Conservation (phyloP, 768 basidiomycete genomes). For the Candolleomyces aberdarensis region DNA sequence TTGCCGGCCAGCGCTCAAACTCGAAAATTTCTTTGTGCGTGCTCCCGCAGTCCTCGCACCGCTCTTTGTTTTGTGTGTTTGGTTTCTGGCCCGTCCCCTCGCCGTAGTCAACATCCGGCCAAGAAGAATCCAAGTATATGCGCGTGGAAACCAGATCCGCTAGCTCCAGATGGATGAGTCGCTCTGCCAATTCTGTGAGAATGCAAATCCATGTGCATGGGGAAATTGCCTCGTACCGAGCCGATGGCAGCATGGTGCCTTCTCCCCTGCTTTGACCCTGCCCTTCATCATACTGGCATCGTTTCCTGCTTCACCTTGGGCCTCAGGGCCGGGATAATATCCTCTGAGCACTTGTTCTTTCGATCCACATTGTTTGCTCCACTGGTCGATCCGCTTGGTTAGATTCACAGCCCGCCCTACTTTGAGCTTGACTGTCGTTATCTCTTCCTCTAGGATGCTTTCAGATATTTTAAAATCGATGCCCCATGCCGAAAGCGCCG, state of each 20-base stretch:
- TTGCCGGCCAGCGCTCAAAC: slow-evolving; percentile 48
- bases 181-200: slow-evolving; percentile 37
- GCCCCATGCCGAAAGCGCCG: slow-evolving; percentile 1
- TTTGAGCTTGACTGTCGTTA: slow-evolving; percentile 59
- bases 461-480: neutral
- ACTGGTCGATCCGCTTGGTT: slow-evolving; percentile 69
- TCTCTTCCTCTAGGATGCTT: slow-evolving; percentile 11
- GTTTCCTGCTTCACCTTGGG: slow-evolving; percentile 33
- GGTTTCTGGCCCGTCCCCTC: slow-evolving; percentile 15
- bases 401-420: slow-evolving; percentile 78
- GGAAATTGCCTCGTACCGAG: slow-evolving; percentile 35
- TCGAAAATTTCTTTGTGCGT: slow-evolving; percentile 80
- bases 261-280: slow-evolving; percentile 55
- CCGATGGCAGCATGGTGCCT: slow-evolving; percentile 67
- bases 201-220: neutral
- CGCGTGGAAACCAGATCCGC: slow-evolving; percentile 59
- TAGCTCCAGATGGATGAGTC: slow-evolving; percentile 78
- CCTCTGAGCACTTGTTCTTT: slow-evolving; percentile 73
- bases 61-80: slow-evolving; percentile 11
- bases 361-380: slow-evolving; percentile 79
- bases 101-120: slow-evolving; percentile 27
- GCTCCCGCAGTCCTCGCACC: slow-evolving; percentile 44
- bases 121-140: slow-evolving; percentile 58
- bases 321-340: slow-evolving; percentile 62
- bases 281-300: slow-evolving; percentile 60